Evolutionary conservation across 257 asterid genomes (phyloP), one percentile per base, ranked within the genome.

Genomic region (Nicotiana tabacum): DNA sequence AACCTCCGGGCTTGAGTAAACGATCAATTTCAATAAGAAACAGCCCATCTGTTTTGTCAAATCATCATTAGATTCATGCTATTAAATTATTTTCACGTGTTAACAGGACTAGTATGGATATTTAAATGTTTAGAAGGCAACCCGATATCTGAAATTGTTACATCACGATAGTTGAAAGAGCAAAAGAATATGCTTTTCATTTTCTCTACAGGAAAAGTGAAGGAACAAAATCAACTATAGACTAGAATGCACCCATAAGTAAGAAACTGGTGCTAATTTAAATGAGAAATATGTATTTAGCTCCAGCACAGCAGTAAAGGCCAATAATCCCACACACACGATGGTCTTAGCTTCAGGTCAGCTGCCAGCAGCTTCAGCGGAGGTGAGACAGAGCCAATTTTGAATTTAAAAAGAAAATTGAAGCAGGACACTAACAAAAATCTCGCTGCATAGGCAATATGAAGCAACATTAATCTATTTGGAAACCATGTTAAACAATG

Each of bases 1-100:
- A 96, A 83, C 98, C 98, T 84, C 99, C 99, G 3, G 99, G 99
- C 90, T 88, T 96, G 88, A 94, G 97, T 80, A 96, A 82, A 87
- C 99, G 95, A 82, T 96, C 99, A 82, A 91, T 92, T 91, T 96
- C 99, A 78, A 94, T 89, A 82, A 96, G 98, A 79, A 90, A 88
- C 84, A 90, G 81, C 60, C 99, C 97, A 88, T 89, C 98, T 96
- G 99, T 85, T 69, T 60, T 51, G 92, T 77, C 87, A 84, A 83
- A 37, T 24, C 61, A 88, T 60, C 55, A 83, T 87, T 57, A 88
- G 88, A 79, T 60, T 35, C 55, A 72, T 77, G 77, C 37, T 60
- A 85, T 74, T 27, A 27, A 27, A 15, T 48, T 74, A 51, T 51
- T 51, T 48, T 74, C 80, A 74, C 53, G 4, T 13, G 8, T 48